A percentile compares a stretch with the other conserved stretches of the same genome.
phyloP scores from a whole-genome alignment of 2,329 filamentous ascomycete genomes.

The Claviceps paspali region DNA sequence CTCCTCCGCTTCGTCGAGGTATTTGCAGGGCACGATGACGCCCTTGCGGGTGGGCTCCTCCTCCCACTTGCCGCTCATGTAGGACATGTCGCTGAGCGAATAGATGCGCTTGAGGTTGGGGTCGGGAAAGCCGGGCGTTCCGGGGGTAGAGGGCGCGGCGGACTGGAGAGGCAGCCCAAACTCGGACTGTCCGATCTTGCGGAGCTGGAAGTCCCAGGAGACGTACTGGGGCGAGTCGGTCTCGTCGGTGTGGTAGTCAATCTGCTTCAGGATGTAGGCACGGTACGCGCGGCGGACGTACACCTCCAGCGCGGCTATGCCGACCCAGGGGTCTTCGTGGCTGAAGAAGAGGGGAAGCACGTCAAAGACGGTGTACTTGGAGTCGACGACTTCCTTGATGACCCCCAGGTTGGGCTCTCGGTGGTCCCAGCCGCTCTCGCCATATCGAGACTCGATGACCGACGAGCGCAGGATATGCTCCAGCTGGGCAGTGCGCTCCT shows the following conservation, averaged over 20 bases:
- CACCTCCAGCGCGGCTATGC: constrained; percentile 82
- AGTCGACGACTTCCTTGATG: constrained; percentile 96
- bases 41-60: constrained; percentile 76
- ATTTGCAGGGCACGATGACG: constrained; percentile 85
- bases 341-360: constrained; percentile 91
- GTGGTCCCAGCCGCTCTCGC: constrained; percentile 94
- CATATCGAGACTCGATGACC: constrained; percentile 92
- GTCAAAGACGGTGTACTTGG: constrained; percentile 96
- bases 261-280: constrained; percentile 79
- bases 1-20: constrained; percentile 89
- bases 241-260: constrained; percentile 80
- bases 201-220: constrained; percentile 90
- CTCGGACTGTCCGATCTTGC: constrained; percentile 84
- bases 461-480: constrained; percentile 95
- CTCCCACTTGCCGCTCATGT: constrained; percentile 57
- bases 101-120: constrained; percentile 64
- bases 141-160: constrained; percentile 70
- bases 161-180: constrained; percentile 71
- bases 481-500: constrained; percentile 92
- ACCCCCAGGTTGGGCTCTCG: constrained; percentile 78
- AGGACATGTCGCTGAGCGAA: constrained; percentile 95
- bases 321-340: constrained; percentile 88
- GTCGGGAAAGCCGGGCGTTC: constrained; percentile 47
- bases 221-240: constrained; percentile 53
- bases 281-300: constrained; percentile 94